Conservation (phyloP, 306 rosid species). For the Herpetospermum pedunculosum region DNA sequence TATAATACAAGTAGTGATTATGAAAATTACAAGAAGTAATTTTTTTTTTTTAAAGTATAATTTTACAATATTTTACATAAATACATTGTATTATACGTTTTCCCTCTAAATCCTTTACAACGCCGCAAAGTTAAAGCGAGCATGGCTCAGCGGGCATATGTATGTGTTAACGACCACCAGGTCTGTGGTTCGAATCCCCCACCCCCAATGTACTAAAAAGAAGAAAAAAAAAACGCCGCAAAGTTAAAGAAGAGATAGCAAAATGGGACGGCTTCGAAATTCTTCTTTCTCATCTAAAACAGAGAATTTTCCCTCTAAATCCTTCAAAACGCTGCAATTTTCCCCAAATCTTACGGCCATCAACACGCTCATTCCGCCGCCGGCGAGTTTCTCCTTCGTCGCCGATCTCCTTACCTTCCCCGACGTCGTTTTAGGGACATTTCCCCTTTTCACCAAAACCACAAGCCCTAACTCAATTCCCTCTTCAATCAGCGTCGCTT, state of each 20-base stretch:
- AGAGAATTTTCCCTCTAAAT: background rate
- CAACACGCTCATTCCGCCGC: constrained; percentile 35
- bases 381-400: constrained; percentile 36
- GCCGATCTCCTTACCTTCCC: constrained; percentile 59
- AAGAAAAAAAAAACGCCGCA: too few relatives aligned
- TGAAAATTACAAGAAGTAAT: background rate
- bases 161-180: too few relatives aligned
- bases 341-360: constrained; percentile 40
- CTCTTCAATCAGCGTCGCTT: constrained; percentile 29
- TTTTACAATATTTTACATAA: too few relatives aligned
- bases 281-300: background rate
- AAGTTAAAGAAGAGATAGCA: constrained; percentile 6
- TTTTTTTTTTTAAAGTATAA: too few relatives aligned
- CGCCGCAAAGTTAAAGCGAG: too few relatives aligned
- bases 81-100: too few relatives aligned
- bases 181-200: too few relatives aligned
- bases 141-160: too few relatives aligned
- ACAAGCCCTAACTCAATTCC: constrained; percentile 41
- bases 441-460: constrained; percentile 43
- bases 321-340: background rate
- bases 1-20: background rate
- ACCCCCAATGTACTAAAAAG: too few relatives aligned
- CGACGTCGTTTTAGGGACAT: constrained; percentile 69
- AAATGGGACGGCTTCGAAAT: background rate
- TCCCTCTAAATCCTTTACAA: too few relatives aligned